Conservation (phyloP, 257 asterid genomes). For the Voacanga thouarsii region DNA sequence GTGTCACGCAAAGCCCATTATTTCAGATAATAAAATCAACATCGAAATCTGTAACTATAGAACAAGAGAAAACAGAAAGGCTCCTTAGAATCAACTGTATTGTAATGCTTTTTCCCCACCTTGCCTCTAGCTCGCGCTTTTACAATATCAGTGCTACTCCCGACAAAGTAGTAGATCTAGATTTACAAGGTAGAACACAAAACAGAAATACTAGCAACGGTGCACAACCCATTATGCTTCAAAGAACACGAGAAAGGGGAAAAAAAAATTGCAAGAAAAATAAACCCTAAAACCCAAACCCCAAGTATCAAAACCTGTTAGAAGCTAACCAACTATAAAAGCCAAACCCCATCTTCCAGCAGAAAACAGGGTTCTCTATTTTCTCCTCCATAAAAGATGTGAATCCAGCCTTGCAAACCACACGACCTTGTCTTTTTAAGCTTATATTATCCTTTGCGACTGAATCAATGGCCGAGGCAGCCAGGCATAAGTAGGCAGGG, state of each 20-base stretch:
- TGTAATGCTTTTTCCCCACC: slow-evolving; percentile 8
- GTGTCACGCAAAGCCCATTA: background rate
- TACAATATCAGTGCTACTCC: background rate
- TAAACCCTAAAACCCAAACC: slow-evolving; percentile 6
- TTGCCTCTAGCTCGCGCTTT: slow-evolving; percentile 5
- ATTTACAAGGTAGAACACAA: slow-evolving; percentile 5
- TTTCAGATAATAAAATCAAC: background rate
- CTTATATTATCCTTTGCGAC: background rate
- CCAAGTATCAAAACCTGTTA: slow-evolving; percentile 10
- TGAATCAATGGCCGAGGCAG: slow-evolving; percentile 11
- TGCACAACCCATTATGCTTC: background rate
- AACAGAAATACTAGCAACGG: background rate
- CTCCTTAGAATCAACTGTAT: background rate
- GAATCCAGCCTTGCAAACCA: slow-evolving; percentile 1
- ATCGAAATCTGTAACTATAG: background rate
- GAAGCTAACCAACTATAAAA: slow-evolving; percentile 8
- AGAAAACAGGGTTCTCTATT: background rate
- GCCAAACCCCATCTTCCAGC: background rate
- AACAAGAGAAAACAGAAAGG: background rate
- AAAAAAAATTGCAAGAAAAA: background rate
- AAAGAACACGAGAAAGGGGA: background rate
- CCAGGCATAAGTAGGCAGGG: background rate
- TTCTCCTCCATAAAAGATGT: background rate
- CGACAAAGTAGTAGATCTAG: background rate
- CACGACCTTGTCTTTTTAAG: background rate